phyloP scores from a whole-genome alignment of 2,329 filamentous ascomycete genomes.

The Aspergillus amoenus region DNA sequence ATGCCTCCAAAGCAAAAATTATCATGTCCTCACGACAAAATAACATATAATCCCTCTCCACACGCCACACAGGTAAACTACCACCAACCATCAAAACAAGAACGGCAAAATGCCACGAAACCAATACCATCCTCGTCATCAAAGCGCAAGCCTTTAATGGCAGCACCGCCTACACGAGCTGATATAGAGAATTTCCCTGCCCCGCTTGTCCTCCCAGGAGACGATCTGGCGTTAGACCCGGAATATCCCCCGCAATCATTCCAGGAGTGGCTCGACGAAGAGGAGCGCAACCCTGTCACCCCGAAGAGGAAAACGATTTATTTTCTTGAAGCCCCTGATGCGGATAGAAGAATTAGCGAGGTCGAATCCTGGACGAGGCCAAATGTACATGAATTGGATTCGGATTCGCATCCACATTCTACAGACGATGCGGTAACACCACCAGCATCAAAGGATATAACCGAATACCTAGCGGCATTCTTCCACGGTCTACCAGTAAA shows the following conservation, averaged over 20 bases:
- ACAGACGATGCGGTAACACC: constrained; percentile 9
- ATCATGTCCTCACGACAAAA: constrained; percentile 7
- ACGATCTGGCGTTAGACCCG: constrained; percentile 58
- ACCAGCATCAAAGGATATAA: constrained; percentile 31
- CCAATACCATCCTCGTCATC: background rate
- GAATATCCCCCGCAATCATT: constrained; percentile 54
- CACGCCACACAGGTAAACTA: constrained; percentile 38
- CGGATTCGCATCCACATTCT: background rate
- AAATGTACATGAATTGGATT: too few relatives aligned
- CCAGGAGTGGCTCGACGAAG: constrained; percentile 49
- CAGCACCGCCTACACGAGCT: background rate
- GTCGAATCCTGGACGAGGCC: background rate
- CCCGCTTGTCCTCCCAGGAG: constrained; percentile 59
- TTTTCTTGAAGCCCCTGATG: constrained; percentile 48
- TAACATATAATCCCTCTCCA: constrained; percentile 23
- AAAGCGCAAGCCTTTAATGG: background rate
- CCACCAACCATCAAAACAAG: constrained; percentile 23
- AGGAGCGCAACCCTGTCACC: constrained; percentile 52
- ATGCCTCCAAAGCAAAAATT: background rate
- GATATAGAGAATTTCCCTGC: constrained; percentile 51
- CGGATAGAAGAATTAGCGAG: constrained; percentile 20
- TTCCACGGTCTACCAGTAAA: constrained; percentile 58
- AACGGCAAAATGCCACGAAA: constrained; percentile 24
- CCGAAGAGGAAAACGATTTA: constrained; percentile 53
- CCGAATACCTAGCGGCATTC: constrained; percentile 49